These are phyloP conservation scores for Ophiostoma pallidulum DNA, from an alignment of 2,329 filamentous ascomycete species.

Conservation along the genomic window DNA sequence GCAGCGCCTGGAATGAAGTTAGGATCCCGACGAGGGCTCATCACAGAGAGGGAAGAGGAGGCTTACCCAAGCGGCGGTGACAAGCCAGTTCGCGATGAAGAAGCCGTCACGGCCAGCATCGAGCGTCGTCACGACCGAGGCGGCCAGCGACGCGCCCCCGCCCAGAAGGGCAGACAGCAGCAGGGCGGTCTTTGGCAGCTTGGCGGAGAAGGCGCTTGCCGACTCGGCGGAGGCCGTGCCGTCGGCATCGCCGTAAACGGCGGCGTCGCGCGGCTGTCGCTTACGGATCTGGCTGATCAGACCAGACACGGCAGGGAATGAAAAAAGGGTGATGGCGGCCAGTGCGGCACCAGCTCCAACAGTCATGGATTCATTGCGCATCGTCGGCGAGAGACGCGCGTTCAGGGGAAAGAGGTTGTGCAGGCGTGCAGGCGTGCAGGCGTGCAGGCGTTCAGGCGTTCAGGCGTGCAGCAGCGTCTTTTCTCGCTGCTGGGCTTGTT, in stretches of 20 bases:
- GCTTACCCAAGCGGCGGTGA: slow-evolving; percentile 54
- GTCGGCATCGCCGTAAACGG: slow-evolving; percentile 56
- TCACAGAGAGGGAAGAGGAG: too few relatives aligned
- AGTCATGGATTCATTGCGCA: slow-evolving; percentile 22
- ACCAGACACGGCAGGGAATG: slow-evolving; percentile 23
- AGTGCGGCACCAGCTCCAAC: slow-evolving; percentile 21
- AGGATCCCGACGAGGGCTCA: neutral
- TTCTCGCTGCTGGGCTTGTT: neutral
- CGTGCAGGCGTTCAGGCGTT: neutral
- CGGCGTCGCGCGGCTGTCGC: slow-evolving; percentile 26
- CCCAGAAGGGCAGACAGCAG: slow-evolving; percentile 45
- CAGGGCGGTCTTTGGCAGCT: slow-evolving; percentile 45
- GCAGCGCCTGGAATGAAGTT: slow-evolving; percentile 31
- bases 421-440: slow-evolving; percentile 1
- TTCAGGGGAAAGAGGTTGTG: neutral
- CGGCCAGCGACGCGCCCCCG: slow-evolving; percentile 44
- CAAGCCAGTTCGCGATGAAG: slow-evolving; percentile 50
- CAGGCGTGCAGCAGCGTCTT: neutral
- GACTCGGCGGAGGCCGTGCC: slow-evolving; percentile 58
- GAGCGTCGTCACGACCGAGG: slow-evolving; percentile 44
- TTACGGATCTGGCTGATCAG: slow-evolving; percentile 21
- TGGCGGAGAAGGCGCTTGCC: slow-evolving; percentile 51
- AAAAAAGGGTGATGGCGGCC: slow-evolving; percentile 22
- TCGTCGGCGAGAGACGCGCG: slow-evolving; percentile 15
- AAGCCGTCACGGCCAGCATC: slow-evolving; percentile 27